Conservation (phyloP, 176 grass and related monocot genomes). For the Poa annua region DNA sequence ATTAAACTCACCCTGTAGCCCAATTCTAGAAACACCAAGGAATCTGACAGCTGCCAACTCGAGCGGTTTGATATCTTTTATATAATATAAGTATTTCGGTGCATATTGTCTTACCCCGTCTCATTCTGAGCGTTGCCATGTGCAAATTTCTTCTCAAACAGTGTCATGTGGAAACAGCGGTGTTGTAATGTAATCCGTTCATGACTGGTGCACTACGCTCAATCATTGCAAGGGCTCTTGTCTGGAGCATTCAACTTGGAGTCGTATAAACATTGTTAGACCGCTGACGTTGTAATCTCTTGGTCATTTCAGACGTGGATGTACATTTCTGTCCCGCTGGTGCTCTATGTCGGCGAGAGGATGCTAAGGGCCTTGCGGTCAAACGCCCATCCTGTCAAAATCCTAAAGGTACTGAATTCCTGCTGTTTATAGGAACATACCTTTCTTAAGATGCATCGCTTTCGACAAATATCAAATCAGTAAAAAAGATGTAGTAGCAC, state of each 20-base stretch:
- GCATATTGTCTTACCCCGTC: conserved; percentile 13
- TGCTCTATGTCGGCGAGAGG: conserved; percentile 78
- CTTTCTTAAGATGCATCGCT: neutral
- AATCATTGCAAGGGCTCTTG: conserved; percentile 28
- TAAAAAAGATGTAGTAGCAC: neutral
- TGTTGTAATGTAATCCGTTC: neutral
- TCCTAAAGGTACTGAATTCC: conserved; percentile 55
- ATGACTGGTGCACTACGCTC: conserved; percentile 23
- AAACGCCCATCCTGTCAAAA: conserved; percentile 84
- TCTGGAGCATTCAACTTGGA: neutral
- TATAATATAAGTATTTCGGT: neutral
- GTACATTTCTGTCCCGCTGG: conserved; percentile 87
- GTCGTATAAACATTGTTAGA: neutral
- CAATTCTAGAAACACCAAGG: conserved; percentile 23
- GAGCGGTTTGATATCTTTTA: neutral
- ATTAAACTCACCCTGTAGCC: neutral
- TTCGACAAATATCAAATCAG: neutral
- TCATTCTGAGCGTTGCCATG: conserved; percentile 38
- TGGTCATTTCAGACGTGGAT: conserved; percentile 91
- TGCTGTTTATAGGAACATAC: neutral
- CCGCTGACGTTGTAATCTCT: conserved; percentile 10
- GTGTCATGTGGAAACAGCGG: conserved; percentile 35
- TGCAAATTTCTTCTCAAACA: conserved; percentile 28
- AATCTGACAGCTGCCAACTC: conserved; percentile 60
- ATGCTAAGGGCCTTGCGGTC: conserved; percentile 81